Base-by-base conservation (phyloP, 2,329 filamentous ascomycete genomes). In the Epichloe uncinata region DNA sequence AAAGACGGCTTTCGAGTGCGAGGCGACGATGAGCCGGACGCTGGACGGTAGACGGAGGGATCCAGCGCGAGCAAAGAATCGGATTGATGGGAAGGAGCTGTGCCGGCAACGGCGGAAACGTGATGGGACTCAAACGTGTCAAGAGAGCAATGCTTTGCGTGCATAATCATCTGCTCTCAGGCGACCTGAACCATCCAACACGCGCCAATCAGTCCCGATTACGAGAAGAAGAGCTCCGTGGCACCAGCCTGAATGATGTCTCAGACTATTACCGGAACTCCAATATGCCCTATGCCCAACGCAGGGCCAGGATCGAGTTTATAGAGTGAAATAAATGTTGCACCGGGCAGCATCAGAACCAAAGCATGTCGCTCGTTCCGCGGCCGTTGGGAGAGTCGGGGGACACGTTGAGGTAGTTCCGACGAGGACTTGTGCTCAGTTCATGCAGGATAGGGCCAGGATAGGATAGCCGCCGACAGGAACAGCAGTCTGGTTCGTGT, bases 1-100 rank as follows among this genome's bases (percentile, higher is more conserved):
- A 60, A 57, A 52, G 61, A 55, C 41, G 56, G 56, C 50, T 55
- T 59, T 52, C 52, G 57, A 47, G 53, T 56, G 52, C 52, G 58
- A 45, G 52, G 54, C 49, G 52, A 54, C 20, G 45, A 46, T 36
- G 46, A 43, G 22, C 42, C 49, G 16, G 46, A 42, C 34, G 41
- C 30, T 9, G 49, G 43, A 18, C 33, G 45, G 34, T n/a, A 30
- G 11, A 33, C 33, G 42, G 52, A 40, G 13, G 50, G 38, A 47
- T 51, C 49, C 45, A 47, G 51, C 16, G 44, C 42, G 15, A 42
- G 3, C n/a, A 9, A 16, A 15, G 22, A 16, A 20, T 26, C 2
- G 30, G 36, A 26, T 35, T 26, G 45, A 26, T 42, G 15, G 47
- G 47, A 42, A 38, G n/a, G 36, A 35, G 42, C 45, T 26, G 42